Evolutionary conservation across 2,329 filamentous ascomycete species (phyloP).

Genomic region (Cladosporium sp.): DNA sequence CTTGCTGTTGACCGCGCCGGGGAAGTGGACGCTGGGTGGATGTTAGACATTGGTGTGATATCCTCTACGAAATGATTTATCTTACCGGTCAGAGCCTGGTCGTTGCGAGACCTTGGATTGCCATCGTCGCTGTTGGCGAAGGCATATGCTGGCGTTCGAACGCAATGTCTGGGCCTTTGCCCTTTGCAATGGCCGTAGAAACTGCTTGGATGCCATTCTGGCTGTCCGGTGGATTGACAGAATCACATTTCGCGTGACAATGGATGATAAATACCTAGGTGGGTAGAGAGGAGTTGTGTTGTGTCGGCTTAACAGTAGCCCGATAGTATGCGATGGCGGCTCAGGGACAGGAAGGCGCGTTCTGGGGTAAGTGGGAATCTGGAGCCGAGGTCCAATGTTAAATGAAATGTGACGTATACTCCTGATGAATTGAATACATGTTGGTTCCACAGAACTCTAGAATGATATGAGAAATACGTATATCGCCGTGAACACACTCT

Average conservation of each 20-base stretch:
- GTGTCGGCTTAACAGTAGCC: too few species aligned
- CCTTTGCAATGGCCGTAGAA: conserved; percentile 1
- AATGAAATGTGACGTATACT: too few species aligned
- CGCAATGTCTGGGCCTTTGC: neutral
- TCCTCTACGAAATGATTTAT: neutral
- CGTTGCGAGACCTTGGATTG: conserved; percentile 52
- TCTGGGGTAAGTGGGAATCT: too few species aligned
- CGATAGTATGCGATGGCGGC: too few species aligned
- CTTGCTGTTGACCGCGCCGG: conserved; percentile 90
- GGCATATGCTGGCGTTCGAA: conserved; percentile 1
- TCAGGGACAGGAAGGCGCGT: too few species aligned
- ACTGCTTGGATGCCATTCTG: conserved; percentile 10
- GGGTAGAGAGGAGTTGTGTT: too few species aligned
- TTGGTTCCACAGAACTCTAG: too few species aligned
- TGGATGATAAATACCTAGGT: too few species aligned
- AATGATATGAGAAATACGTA: too few species aligned
- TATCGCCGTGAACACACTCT: too few species aligned
- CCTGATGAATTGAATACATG: too few species aligned
- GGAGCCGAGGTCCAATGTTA: too few species aligned
- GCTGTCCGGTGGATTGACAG: neutral
- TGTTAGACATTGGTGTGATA: conserved; percentile 4
- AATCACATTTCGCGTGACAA: conserved; percentile 3
- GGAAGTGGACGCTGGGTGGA: conserved; percentile 61
- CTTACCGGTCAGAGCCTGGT: conserved; percentile 57
- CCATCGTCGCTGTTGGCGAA: conserved; percentile 39